phyloP scores from a whole-genome alignment of 2,329 filamentous ascomycete genomes.

The Immersiporthe knoxdaviesiana region DNA sequence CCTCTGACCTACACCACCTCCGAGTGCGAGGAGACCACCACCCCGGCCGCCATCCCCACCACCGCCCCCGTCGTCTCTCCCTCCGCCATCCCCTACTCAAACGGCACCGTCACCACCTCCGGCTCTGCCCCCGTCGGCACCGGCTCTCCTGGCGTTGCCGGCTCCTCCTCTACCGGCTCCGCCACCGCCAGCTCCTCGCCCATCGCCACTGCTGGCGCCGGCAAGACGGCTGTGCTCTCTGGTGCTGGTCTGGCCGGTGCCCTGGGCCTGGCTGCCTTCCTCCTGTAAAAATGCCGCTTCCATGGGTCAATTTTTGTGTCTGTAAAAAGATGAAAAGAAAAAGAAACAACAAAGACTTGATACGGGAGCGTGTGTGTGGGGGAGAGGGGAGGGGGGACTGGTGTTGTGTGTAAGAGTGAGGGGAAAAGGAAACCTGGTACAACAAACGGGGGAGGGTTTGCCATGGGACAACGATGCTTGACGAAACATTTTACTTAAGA shows the following conservation, averaged over 20 bases:
- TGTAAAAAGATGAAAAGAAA: conserved; percentile 1
- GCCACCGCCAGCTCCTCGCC: conserved; percentile 44
- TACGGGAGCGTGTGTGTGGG: too few species aligned
- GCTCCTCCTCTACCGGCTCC: conserved; percentile 31
- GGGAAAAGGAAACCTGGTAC: too few species aligned
- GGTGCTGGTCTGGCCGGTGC: conserved; percentile 64
- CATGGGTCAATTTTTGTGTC: too few species aligned
- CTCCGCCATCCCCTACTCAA: conserved; percentile 39
- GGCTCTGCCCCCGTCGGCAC: conserved; percentile 32
- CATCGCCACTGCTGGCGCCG: conserved; percentile 60
- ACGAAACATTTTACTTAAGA: not conserved
- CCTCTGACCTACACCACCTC: conserved; percentile 57
- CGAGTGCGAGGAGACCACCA: conserved; percentile 61
- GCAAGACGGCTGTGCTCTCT: conserved; percentile 59
- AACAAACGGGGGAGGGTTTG: too few species aligned
- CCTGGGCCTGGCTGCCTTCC: conserved; percentile 61
- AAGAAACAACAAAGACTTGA: too few species aligned
- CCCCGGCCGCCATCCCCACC: conserved; percentile 54
- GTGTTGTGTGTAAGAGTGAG: too few species aligned
- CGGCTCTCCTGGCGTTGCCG: not conserved
- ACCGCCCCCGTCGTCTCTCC: conserved; percentile 11
- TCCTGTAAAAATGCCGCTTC: conserved; percentile 55
- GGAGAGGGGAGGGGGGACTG: not conserved
- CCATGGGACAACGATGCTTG: not conserved
- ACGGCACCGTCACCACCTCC: conserved; percentile 43